Percentiles rank a stretch among this genome's conserved stretches.
Evolutionary conservation across 768 basidiomycete species (phyloP).

Genomic region (Peribolospora kevripleyi): DNA sequence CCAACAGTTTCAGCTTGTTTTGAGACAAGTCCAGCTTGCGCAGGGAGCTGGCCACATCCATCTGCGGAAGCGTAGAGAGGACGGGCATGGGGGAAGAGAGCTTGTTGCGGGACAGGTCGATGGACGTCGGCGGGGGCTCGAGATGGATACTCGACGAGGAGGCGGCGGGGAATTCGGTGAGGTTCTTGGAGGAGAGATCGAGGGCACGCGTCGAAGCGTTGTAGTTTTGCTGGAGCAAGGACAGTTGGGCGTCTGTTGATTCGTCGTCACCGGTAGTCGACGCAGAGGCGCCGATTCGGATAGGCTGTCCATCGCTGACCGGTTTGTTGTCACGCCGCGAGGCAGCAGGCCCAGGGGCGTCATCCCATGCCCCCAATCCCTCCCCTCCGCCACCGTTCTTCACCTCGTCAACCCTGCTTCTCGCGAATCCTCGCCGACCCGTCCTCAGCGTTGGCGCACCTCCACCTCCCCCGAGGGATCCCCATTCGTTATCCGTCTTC

Average conservation of each 20-base stretch:
- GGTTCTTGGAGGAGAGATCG: not conserved
- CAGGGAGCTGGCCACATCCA: constrained; percentile 1
- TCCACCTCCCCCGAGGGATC: no score
- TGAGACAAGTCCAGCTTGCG: not conserved
- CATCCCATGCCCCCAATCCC: no score
- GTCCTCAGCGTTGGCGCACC: no score
- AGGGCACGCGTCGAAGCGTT: not conserved
- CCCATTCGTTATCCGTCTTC: no score
- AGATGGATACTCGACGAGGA: not conserved
- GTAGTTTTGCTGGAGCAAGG: not conserved
- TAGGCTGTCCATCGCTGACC: not conserved
- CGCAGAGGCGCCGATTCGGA: not conserved
- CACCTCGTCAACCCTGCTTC: no score
- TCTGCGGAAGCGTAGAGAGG: not conserved
- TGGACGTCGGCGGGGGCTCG: not conserved
- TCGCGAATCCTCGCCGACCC: no score
- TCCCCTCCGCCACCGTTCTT: no score
- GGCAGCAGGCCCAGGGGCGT: not conserved
- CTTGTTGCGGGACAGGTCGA: constrained; percentile 4
- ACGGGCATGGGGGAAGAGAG: not conserved
- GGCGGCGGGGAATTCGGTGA: not conserved
- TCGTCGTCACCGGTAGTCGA: no score
- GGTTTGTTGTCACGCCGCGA: not conserved
- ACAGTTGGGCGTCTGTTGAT: no score
- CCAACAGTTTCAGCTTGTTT: not conserved